Percentiles rank a stretch among this genome's conserved stretches.
phyloP scores from a whole-genome alignment of 345 rosid genomes.

The Excoecaria agallocha region DNA sequence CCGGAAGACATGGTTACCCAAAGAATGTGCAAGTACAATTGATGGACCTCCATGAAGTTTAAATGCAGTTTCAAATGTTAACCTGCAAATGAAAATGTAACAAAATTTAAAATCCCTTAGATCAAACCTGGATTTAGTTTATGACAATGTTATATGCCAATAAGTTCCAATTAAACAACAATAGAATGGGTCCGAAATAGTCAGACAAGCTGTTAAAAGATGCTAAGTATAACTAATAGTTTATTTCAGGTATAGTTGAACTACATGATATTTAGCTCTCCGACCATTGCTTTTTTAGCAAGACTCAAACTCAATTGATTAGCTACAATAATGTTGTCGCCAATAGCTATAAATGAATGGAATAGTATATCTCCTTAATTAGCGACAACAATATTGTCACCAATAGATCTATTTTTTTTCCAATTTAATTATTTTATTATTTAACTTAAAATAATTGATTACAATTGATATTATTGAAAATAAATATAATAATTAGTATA shows the following conservation, averaged over 20 bases:
- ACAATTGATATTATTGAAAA: too few relatives aligned
- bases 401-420: too few relatives aligned
- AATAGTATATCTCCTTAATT: too few relatives aligned
- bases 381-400: too few relatives aligned
- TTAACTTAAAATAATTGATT: too few relatives aligned
- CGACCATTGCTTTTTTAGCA: neutral
- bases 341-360: too few relatives aligned
- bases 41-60: constrained; percentile 95
- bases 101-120: constrained; percentile 10
- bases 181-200: neutral
- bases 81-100: constrained; percentile 39
- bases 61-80: constrained; percentile 91
- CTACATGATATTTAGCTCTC: neutral
- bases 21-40: constrained; percentile 92
- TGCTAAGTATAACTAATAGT: neutral
- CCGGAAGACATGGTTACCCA: too few relatives aligned
- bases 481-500: too few relatives aligned
- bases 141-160: neutral
- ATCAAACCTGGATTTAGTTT: constrained; percentile 10
- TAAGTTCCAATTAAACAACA: neutral
- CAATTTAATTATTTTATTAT: too few relatives aligned
- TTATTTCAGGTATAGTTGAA: neutral
- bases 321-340: too few relatives aligned
- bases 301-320: neutral
- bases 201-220: neutral